Base-by-base conservation (phyloP, 192 early-diverging fungal genomes). In the Gigaspora rosea region DNA sequence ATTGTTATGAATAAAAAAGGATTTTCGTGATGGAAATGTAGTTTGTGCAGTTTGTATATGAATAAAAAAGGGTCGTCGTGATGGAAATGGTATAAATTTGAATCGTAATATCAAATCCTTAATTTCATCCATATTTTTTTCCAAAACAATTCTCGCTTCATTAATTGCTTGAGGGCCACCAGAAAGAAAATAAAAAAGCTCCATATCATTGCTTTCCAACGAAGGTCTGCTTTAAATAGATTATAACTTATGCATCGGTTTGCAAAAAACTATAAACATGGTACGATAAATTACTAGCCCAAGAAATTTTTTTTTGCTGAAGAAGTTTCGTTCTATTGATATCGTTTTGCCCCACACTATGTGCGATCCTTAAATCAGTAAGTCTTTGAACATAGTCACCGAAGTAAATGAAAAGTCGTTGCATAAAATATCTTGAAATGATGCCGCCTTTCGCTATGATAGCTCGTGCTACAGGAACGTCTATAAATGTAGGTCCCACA, bases 31-130 rank as follows among this genome's bases (percentile, higher is more conserved):
- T n/a, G n/a, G n/a, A n/a, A n/a, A n/a, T n/a, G n/a, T n/a, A n/a
- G n/a, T n/a, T n/a, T n/a, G n/a, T n/a, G n/a, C n/a, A n/a, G n/a
- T n/a, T n/a, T n/a, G n/a, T n/a, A n/a, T n/a, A n/a, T n/a, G n/a
- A n/a, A n/a, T n/a, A n/a, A n/a, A n/a, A n/a, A n/a, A n/a, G n/a
- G n/a, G n/a, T n/a, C n/a, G n/a, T n/a, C n/a, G 18, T 36, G 70
- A 22, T 10, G 67, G 67, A 70, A 70, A 56, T 51, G 70, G 70
- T 6, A 72, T 35, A 41, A 72, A 72, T 3, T 72, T 41, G 7
- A 33, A 20, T 49, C n/a, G n/a, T 6, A 16, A 10, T 35, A 72
- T 72, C 20, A 72, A 56, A 33, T 52, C 54, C 0, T 33, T 49
- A 11, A 72, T 72, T 3, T 72, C 1, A n/a, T 72, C 52, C 18